These are phyloP conservation scores for Pulveroboletus sp. DNA, from an alignment of 768 basidiomycete genomes.

Conservation along the genomic window DNA sequence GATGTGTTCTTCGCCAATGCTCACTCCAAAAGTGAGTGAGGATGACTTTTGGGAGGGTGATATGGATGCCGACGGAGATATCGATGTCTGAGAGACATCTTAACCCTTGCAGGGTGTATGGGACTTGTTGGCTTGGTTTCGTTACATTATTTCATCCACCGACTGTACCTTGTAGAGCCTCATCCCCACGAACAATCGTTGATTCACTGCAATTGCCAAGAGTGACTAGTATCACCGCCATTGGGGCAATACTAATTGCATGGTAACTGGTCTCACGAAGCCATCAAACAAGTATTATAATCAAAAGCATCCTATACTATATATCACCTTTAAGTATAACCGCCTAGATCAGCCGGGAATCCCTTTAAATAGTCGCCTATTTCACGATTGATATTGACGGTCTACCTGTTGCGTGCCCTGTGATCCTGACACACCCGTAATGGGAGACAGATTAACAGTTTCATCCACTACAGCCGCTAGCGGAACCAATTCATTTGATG, in stretches of 20 bases:
- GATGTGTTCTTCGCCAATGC: slow-evolving; percentile 21
- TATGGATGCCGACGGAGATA: slow-evolving; percentile 19
- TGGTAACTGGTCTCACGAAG: background rate
- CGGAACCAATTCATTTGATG: background rate
- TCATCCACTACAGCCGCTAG: background rate
- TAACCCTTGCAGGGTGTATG: slow-evolving; percentile 10
- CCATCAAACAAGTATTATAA: background rate
- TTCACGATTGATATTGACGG: too few species aligned
- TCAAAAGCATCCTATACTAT: background rate
- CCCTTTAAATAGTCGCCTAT: too few species aligned
- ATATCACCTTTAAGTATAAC: background rate
- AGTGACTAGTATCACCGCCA: too few species aligned
- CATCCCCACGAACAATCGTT: too few species aligned
- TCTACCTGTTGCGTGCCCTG: background rate
- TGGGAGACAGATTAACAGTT: too few species aligned
- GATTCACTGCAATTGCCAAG: too few species aligned
- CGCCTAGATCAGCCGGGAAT: background rate
- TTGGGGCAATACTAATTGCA: too few species aligned
- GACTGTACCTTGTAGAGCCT: slow-evolving; percentile 26
- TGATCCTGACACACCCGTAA: background rate
- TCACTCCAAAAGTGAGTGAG: slow-evolving; percentile 5
- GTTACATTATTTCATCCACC: slow-evolving; percentile 2
- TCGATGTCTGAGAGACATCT: slow-evolving; percentile 15
- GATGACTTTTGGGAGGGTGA: slow-evolving; percentile 22
- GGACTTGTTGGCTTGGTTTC: slow-evolving; percentile 22